phyloP scores from a whole-genome alignment of 1,139 yeast species.

The Saccharomyces hybrid region DNA sequence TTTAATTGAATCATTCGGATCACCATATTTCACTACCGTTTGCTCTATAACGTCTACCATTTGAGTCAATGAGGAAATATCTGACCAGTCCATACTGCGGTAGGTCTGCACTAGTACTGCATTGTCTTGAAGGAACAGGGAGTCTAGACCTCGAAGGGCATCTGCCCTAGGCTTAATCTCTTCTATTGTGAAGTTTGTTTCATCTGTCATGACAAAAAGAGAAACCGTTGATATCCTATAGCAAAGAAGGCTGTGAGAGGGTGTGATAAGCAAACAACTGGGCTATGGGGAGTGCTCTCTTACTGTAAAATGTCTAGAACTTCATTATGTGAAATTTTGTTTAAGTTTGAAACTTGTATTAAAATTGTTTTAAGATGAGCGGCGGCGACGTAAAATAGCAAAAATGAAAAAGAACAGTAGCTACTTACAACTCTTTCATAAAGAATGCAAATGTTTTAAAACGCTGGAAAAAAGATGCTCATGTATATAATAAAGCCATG shows the following conservation, averaged over 20 bases:
- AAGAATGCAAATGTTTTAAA: background rate
- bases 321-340: background rate
- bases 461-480: background rate
- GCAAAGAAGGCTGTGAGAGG: background rate
- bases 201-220: constrained; percentile 40
- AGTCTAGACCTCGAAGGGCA: constrained; percentile 17
- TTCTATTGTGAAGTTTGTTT: constrained; percentile 53
- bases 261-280: background rate
- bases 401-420: background rate
- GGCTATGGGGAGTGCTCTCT: background rate
- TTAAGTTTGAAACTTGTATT: background rate
- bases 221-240: background rate
- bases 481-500: background rate
- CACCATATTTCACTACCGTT: constrained; percentile 30
- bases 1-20: constrained; percentile 31
- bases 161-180: constrained; percentile 1
- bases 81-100: constrained; percentile 20
- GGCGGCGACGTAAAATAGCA: background rate
- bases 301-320: background rate
- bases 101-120: constrained; percentile 25
- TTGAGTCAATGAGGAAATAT: constrained; percentile 22
- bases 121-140: constrained; percentile 33
- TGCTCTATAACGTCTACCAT: constrained; percentile 29
- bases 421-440: no score
- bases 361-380: background rate